phyloP scores from a whole-genome alignment of 1,139 yeast genomes.

The Sporopachydermia cereana region DNA sequence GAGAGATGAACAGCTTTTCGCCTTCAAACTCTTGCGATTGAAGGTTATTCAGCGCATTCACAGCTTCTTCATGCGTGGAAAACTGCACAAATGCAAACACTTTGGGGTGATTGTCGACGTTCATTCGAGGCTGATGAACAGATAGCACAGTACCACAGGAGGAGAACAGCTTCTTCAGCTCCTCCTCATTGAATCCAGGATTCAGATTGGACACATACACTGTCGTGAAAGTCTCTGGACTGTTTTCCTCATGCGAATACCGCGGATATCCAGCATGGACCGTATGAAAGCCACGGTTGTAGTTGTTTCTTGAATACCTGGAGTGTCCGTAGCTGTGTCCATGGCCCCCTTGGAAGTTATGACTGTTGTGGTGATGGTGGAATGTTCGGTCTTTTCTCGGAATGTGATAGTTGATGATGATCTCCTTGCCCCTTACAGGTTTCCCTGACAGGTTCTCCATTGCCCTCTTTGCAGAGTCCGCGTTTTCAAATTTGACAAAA shows the following conservation, averaged over 20 bases:
- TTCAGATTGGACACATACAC: slow-evolving; percentile 5
- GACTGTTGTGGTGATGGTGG: not conserved
- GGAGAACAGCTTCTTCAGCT: not conserved
- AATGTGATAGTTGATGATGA: slow-evolving; percentile 3
- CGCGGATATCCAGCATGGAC: not conserved
- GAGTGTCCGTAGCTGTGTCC: not conserved
- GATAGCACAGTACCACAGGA: slow-evolving; percentile 9
- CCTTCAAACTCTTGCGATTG: not conserved
- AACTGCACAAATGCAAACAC: slow-evolving; percentile 31
- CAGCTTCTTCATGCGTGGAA: slow-evolving; percentile 25
- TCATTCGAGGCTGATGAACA: not conserved
- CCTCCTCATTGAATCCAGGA: slow-evolving; percentile 1
- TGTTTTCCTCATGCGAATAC: not conserved
- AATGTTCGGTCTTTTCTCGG: slow-evolving; percentile 1
- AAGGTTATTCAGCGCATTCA: slow-evolving; percentile 19
- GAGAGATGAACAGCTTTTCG: not conserved
- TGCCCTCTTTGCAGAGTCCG: slow-evolving; percentile 39
- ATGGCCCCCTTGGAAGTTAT: not conserved
- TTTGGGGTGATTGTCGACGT: slow-evolving; percentile 11
- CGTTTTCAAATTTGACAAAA: slow-evolving; percentile 49
- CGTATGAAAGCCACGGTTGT: not conserved
- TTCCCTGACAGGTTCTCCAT: slow-evolving; percentile 31
- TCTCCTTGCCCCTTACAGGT: slow-evolving; percentile 13
- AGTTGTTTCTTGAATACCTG: not conserved
- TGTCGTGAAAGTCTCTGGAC: slow-evolving; percentile 6